Percentiles rank a stretch among this genome's conserved stretches.
Conservation (phyloP, 1,139 yeast genomes). For the Candida anutae region DNA sequence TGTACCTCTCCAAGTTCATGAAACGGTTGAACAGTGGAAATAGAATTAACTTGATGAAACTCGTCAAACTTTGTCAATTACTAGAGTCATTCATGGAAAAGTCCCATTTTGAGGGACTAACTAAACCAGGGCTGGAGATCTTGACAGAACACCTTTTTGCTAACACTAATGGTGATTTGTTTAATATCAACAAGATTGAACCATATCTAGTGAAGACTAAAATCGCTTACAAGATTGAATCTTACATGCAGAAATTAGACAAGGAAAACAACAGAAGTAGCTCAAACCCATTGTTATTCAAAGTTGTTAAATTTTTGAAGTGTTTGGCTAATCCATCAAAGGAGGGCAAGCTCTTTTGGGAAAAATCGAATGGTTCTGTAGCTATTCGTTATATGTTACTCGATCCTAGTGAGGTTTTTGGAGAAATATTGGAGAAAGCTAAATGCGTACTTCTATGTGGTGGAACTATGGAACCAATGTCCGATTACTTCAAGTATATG, state of each 20-base stretch:
- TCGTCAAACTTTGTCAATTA: conserved; percentile 49
- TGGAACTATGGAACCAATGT: conserved; percentile 92
- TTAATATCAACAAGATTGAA: conserved; percentile 65
- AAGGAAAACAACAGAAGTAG: conserved; percentile 5
- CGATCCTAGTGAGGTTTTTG: conserved; percentile 72
- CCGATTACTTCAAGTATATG: conserved; percentile 57
- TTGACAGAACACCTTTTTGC: conserved; percentile 44
- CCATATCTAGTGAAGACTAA: conserved; percentile 59
- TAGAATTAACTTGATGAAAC: conserved; percentile 59
- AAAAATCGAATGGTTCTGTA: conserved; percentile 19
- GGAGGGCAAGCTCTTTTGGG: conserved; percentile 80
- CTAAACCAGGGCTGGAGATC: conserved; percentile 49
- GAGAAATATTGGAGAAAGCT: conserved; percentile 56
- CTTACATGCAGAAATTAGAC: conserved; percentile 43
- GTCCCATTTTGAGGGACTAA: conserved; percentile 15
- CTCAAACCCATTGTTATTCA: conserved; percentile 56
- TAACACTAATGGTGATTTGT: conserved; percentile 56
- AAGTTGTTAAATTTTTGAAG: conserved; percentile 56
- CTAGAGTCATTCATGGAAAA: conserved; percentile 38
- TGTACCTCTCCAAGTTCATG: conserved; percentile 54
- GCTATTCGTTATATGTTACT: conserved; percentile 62
- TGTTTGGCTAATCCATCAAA: conserved; percentile 65
- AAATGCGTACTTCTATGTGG: conserved; percentile 80
- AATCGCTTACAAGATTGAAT: conserved; percentile 78
- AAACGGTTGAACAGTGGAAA: conserved; percentile 66